Base-by-base conservation (phyloP, 169 alveolate species). In the Plasmodium relictum region DNA sequence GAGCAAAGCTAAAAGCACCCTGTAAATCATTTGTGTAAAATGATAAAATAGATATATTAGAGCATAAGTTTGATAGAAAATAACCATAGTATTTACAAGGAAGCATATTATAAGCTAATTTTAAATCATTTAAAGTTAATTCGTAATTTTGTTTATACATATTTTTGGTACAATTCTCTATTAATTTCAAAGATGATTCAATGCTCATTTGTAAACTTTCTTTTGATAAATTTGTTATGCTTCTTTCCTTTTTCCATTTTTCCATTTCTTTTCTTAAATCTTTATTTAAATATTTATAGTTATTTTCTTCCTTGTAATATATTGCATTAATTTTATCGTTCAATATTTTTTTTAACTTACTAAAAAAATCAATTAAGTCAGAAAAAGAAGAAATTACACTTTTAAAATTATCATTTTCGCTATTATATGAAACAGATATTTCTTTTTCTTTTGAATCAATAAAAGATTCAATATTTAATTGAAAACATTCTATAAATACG, bases 11-110 rank as follows among this genome's bases (percentile, higher is more conserved):
- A 41, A 80, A 68, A 24, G 90, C 37, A 3, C 90, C 90, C 54
- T 80, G 90, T 45, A 80, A 50, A 61, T 80, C 90, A 58, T 80
- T 80, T 68, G 72, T 69, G 61, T 80, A 80, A 44, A 66, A 80
- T 18, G 71, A 80, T 42, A 80, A 62, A 70, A 69, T 68, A 3
- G 90, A 80, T 56, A 80, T 80, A 12, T 45, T 65, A 31, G 90
- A 20, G 58, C 85, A 66, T 20, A 80, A 4, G 26, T 71, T 22
- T 6, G 90, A 80, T 42, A 80, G 14, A 41, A 80, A 80, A 26
- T 41, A 80, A 12, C 90, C 90, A 37, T 80, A 80, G 37, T 80
- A 80, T 80, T 80, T 80, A 80, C 90, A 80, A 26, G 90, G 90
- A 4, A 80, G 26, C 90, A 80, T 80, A 31, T 56, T 80, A 68